Base-by-base conservation (phyloP, 805 yeast species). In the Wickerhamiella qilinensis region DNA sequence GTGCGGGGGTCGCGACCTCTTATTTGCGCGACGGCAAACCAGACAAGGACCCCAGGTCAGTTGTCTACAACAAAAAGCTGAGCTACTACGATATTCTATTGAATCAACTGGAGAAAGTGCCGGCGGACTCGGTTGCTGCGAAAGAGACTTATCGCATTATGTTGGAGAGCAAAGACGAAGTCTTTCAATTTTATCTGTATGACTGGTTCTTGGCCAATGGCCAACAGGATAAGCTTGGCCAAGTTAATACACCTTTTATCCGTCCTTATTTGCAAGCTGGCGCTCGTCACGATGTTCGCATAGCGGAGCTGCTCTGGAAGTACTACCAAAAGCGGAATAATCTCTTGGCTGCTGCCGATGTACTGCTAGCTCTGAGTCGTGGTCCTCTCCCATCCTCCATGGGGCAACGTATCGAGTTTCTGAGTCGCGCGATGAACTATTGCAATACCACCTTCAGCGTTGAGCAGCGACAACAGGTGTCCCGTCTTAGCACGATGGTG, bases 371-470 rank as follows among this genome's bases (percentile, higher is more conserved):
- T 4, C 62, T 91, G 40, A 78, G 95, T 0, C 62, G 75, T 17
- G 78, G 93, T 15, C 77, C 55, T 19, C 83, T 84, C 55, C 68
- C 69, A 9, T 64, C 88, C 36, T 61, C 69, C 28, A 66, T 88
- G 41, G 67, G 70, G 29, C 77, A 78, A 50, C 71, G 98, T 54
- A 77, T 88, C 33, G 95, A 86, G 57, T 84, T 71, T 54, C 64
- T 91, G 39, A 82, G 96, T 1, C 70, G 96, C 47, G 96, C 96
- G 1, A 80, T 79, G 56, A 94, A 94, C 2, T 85, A 83, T 62
- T 80, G 94, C 56, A 82, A 83, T 53, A 79, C 94, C 56, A 75
- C 71, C 33, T 74, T 85, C 44, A 79, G 88, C 20, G 82, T 88
- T 22, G 71, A 68, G 42, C 67, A 77, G 51, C 69, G 88, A 47